Percentiles rank a stretch among this genome's conserved stretches.
phyloP scores from a whole-genome alignment of 495 filamentous ascomycete genomes.

The Tuber melanosporum region DNA sequence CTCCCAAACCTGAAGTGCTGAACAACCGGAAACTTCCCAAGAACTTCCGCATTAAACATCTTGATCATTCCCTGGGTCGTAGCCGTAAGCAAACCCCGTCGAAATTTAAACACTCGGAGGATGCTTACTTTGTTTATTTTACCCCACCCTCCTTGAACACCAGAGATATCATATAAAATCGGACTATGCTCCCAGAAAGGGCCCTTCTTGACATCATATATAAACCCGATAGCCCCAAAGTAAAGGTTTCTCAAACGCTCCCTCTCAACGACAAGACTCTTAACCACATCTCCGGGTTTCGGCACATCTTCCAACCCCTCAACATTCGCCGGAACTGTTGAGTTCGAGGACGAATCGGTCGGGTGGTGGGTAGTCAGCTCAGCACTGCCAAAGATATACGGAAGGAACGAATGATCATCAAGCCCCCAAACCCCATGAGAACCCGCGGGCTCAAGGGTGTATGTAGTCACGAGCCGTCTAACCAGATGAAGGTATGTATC shows the following conservation, averaged over 20 bases:
- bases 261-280: slow-evolving; percentile 57
- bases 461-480: slow-evolving; percentile 76
- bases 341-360: slow-evolving; percentile 54
- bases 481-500: slow-evolving; percentile 65
- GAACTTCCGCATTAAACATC: slow-evolving; percentile 91
- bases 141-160: slow-evolving; percentile 83
- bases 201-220: slow-evolving; percentile 93
- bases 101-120: slow-evolving; percentile 8
- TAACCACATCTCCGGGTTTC: slow-evolving; percentile 61
- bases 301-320: slow-evolving; percentile 69
- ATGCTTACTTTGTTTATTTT: slow-evolving; percentile 89
- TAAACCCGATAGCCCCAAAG: slow-evolving; percentile 97
- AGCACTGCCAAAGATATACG: slow-evolving; percentile 91
- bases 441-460: slow-evolving; percentile 91
- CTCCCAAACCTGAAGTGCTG: slow-evolving; percentile 94
- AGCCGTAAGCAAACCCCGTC: slow-evolving; percentile 12
- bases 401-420: slow-evolving; percentile 94
- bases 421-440: slow-evolving; percentile 95
- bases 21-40: slow-evolving; percentile 93
- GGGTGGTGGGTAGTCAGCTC: slow-evolving; percentile 64
- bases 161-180: slow-evolving; percentile 89
- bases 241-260: slow-evolving; percentile 77
- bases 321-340: slow-evolving; percentile 47
- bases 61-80: slow-evolving; percentile 59
- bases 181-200: slow-evolving; percentile 99